These are phyloP conservation scores for Torulaspora pretoriensis DNA, from an alignment of 1,139 yeast species.

Conservation along the genomic window DNA sequence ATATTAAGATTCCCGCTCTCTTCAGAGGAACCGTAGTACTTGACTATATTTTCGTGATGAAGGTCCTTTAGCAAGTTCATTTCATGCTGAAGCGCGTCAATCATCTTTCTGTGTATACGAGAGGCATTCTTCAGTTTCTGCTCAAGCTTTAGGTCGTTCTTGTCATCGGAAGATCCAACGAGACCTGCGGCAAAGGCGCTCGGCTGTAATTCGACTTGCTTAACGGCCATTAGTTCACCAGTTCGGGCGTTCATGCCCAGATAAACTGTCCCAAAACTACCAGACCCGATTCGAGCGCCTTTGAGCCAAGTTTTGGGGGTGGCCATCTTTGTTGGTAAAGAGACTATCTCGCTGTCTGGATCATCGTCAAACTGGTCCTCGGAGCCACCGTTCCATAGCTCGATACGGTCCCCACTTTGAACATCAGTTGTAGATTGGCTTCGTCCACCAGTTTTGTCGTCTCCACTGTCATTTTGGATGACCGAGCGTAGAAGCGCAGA, in stretches of 20 bases:
- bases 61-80: constrained; percentile 72
- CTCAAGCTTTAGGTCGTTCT: constrained; percentile 20
- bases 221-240: constrained; percentile 96
- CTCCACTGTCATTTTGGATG: constrained; percentile 19
- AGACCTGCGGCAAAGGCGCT: constrained; percentile 24
- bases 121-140: constrained; percentile 37
- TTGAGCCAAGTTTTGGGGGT: constrained; percentile 79
- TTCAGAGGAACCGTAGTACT: constrained; percentile 80
- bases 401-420: constrained; percentile 45
- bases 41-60: constrained; percentile 87
- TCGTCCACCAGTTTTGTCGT: constrained; percentile 23
- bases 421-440: constrained; percentile 33
- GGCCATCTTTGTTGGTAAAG: constrained; percentile 36
- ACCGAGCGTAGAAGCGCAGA: constrained; percentile 43
- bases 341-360: constrained; percentile 38
- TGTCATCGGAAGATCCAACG: constrained; percentile 24
- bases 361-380: constrained; percentile 44
- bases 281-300: constrained; percentile 91
- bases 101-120: constrained; percentile 53
- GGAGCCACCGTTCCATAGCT: constrained; percentile 44
- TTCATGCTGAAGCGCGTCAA: constrained; percentile 82
- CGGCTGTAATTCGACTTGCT: constrained; percentile 72
- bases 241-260: constrained; percentile 88
- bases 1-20: constrained; percentile 71
- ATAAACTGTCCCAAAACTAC: constrained; percentile 91